These are phyloP conservation scores for Acanthamoeba culbertsoni DNA, from an alignment of 208 protist genomes.

Conservation along the genomic window DNA sequence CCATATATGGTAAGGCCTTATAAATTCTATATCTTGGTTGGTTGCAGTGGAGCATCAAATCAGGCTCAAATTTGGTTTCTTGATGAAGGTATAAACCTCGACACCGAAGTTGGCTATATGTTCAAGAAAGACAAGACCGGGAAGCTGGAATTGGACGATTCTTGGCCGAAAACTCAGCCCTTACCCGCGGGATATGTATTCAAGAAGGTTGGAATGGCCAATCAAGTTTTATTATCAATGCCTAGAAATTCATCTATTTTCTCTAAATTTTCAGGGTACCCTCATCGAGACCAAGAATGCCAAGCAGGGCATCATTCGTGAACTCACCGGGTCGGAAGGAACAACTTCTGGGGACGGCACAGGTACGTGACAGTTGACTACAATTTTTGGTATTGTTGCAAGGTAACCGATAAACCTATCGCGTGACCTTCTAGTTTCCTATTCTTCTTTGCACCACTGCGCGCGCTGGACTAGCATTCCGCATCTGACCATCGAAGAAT, in stretches of 20 bases:
- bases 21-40: background rate
- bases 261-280: background rate
- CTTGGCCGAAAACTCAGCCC: background rate
- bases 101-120: background rate
- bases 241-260: too few relatives aligned
- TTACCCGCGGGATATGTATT: background rate
- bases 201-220: background rate
- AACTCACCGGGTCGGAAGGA: background rate
- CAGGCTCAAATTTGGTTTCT: background rate
- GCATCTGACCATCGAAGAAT: conserved; percentile 15
- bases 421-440: background rate
- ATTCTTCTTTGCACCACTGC: conserved; percentile 12
- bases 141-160: background rate
- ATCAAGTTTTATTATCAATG: background rate
- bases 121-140: conserved; percentile 3
- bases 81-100: background rate
- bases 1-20: conserved; percentile 1
- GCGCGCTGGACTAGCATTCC: conserved; percentile 13
- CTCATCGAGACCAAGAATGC: background rate
- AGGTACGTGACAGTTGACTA: too few relatives aligned
- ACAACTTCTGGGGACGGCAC: background rate
- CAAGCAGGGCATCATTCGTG: conserved; percentile 26
- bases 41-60: background rate
- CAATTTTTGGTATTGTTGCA: too few relatives aligned
- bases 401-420: too few relatives aligned